These are phyloP conservation scores for Radiomyces spectabilis DNA, from an alignment of 192 early-diverging fungal genomes.

Conservation along the genomic window DNA sequence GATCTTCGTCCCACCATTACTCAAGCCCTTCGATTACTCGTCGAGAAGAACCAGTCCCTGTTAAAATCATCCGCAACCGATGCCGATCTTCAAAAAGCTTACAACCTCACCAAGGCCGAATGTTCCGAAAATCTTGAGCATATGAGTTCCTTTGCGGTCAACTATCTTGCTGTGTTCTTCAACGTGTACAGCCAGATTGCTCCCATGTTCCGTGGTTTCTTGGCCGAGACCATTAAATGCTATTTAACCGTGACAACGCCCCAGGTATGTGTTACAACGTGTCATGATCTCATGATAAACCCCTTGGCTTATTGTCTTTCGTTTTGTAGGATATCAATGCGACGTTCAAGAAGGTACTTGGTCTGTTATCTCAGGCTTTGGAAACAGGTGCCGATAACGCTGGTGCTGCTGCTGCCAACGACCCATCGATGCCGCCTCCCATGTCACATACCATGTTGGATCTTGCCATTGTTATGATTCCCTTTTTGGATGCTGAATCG, in stretches of 20 bases:
- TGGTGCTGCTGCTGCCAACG: constrained; percentile 37
- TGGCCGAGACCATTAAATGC: constrained; percentile 61
- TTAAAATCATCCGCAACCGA: constrained; percentile 33
- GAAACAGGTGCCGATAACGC: constrained; percentile 37
- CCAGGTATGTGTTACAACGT: constrained; percentile 1
- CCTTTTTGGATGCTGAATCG: constrained; percentile 64
- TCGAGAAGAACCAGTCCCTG: constrained; percentile 43
- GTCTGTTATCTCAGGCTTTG: constrained; percentile 49
- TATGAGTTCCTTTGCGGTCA: constrained; percentile 57
- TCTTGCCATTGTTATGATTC: constrained; percentile 65
- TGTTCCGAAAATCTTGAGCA: constrained; percentile 49
- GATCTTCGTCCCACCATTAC: constrained; percentile 75
- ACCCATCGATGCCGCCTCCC: constrained; percentile 53
- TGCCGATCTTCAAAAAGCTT: constrained; percentile 33
- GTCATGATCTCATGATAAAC: not conserved
- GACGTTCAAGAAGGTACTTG: constrained; percentile 57
- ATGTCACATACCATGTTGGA: constrained; percentile 85
- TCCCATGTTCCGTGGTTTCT: constrained; percentile 53
- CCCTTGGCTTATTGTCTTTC: no score
- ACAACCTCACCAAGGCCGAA: constrained; percentile 39
- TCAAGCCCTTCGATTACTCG: constrained; percentile 59
- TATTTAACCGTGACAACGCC: constrained; percentile 56
- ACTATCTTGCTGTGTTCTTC: constrained; percentile 71
- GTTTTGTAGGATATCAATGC: constrained; percentile 44
- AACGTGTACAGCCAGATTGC: constrained; percentile 67